phyloP scores from a whole-genome alignment of 2,329 filamentous ascomycete genomes.

The Phialocephala subalpina region DNA sequence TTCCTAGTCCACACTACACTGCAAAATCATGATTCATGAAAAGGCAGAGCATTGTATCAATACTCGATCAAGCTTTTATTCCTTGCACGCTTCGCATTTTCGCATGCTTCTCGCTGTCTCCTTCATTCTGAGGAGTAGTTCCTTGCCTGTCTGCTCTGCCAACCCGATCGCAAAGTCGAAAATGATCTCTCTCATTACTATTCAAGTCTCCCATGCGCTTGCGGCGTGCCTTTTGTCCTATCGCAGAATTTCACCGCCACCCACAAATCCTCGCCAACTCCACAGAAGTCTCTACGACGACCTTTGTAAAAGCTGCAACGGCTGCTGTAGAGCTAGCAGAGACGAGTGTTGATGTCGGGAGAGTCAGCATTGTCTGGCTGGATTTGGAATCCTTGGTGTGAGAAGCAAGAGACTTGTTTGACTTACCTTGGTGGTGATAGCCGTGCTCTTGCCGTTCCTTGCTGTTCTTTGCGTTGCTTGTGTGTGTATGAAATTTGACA shows the following conservation, averaged over 20 bases:
- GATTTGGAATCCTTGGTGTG: neutral
- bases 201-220: neutral
- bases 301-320: neutral
- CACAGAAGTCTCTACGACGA: neutral
- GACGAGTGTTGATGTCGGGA: neutral
- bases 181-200: neutral
- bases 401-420: neutral
- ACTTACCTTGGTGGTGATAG: neutral
- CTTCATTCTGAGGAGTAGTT: neutral
- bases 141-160: neutral
- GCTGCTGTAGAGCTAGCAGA: neutral
- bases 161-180: neutral
- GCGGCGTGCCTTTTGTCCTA: neutral
- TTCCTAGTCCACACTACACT: neutral
- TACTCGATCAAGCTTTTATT: neutral
- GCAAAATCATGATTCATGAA: no score
- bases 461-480: no score
- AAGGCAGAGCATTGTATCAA: neutral
- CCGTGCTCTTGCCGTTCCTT: neutral
- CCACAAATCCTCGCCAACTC: neutral
- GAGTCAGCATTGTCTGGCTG: neutral
- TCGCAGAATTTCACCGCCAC: neutral
- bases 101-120: neutral
- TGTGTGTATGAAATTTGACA: neutral
- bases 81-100: neutral